Evolutionary conservation across 768 basidiomycete genomes (phyloP).

Genomic region (Calocybe cyanea): DNA sequence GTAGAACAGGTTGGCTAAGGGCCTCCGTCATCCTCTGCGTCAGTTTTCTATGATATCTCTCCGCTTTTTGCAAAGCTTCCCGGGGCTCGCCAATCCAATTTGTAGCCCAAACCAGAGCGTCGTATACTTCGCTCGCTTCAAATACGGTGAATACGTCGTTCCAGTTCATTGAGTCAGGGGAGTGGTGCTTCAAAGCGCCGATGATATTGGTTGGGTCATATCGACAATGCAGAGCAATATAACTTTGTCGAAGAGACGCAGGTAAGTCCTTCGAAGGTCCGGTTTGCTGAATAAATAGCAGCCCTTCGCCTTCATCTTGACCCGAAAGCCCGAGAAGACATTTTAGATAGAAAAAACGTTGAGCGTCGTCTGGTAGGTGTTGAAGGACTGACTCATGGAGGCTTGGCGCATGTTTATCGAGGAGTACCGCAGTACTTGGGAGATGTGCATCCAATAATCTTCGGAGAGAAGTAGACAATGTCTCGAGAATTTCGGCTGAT

Average conservation of each 20-base stretch:
- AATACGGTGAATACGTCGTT: constrained; percentile 55
- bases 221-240: constrained; percentile 71
- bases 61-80: constrained; percentile 65
- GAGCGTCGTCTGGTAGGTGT: constrained; percentile 38
- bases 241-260: constrained; percentile 50
- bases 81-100: constrained; percentile 60
- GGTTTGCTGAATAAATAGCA: constrained; percentile 17
- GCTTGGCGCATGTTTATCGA: constrained; percentile 65
- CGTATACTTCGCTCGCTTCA: constrained; percentile 60
- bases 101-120: constrained; percentile 80
- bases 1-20: constrained; percentile 21
- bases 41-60: constrained; percentile 51
- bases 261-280: constrained; percentile 44
- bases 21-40: constrained; percentile 39
- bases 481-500: constrained; percentile 50
- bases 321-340: constrained; percentile 59
- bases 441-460: constrained; percentile 60
- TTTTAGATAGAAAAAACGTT: constrained; percentile 74
- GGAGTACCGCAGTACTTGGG: constrained; percentile 62
- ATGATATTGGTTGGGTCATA: constrained; percentile 65
- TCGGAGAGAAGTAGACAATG: constrained; percentile 58
- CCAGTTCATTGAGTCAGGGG: constrained; percentile 53
- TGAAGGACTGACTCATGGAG: constrained; percentile 65
- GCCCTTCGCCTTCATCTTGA: constrained; percentile 38
- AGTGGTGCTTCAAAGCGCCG: constrained; percentile 52